Evolutionary conservation across 2,329 filamentous ascomycete species (phyloP), one percentile per base, ranked within the genome.

Genomic region (Myriosclerotinia scirpicola): DNA sequence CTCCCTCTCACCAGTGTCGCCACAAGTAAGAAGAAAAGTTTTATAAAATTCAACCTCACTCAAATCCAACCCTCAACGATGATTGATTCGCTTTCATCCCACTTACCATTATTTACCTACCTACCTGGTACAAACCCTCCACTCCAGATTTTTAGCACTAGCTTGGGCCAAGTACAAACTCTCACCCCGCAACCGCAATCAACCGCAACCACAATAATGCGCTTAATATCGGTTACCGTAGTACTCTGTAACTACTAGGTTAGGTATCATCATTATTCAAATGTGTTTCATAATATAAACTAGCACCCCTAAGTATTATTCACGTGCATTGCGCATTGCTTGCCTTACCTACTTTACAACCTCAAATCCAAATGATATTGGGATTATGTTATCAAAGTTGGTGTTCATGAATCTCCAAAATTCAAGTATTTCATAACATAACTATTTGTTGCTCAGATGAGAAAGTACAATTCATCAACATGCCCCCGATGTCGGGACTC

Each of bases 401-500:
- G 20, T 36, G 17, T 8, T 48, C 30, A 17, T 48, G 42, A 14
- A 20, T 11, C 46, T 14, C 22, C 3, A 26, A n/a, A 17, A 2
- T 17, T 17, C 44, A 38, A 20, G 30, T 14, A 20, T 36, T 60
- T 22, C n/a, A 12, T 20, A 20, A 2, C n/a, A n/a, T 20, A 20
- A 2, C 20, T 20, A 12, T 38, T 38, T 50, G 30, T 50, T 60
- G 56, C 56, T 30, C 64, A 66, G 50, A 66, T 66, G 64, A 63
- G 50, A 66, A 40, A 42, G 34, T 55, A 8, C 34, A 46, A 34
- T 22, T 40, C 64, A 40, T 36, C 50, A 66, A 54, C 5, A 65
- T 65, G 64, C 36, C 64, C 17, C 64, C 55, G 54, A 65, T 63
- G 52, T 63, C 58, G 64, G 64, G 56, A 55, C 38, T 66, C 50